These are phyloP conservation scores for Mallotus repandus DNA, from an alignment of 441 rosid genomes.

Conservation along the genomic window DNA sequence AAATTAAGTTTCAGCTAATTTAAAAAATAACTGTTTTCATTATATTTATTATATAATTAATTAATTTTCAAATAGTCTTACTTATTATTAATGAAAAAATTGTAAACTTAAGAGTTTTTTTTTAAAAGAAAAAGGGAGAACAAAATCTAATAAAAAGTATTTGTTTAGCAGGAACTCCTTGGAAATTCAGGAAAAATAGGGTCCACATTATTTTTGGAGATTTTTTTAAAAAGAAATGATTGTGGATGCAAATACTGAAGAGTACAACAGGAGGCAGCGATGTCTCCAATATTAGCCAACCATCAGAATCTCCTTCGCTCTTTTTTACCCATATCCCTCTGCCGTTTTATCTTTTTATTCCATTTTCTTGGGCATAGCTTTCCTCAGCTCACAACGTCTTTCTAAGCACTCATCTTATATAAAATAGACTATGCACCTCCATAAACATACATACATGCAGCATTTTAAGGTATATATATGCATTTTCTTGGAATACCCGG, in stretches of 20 bases:
- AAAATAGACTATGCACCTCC: not conserved
- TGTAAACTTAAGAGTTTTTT: too few relatives aligned
- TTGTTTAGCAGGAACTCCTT: not conserved
- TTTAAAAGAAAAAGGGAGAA: too few relatives aligned
- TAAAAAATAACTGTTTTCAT: too few relatives aligned
- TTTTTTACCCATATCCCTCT: not conserved
- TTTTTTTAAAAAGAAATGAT: not conserved
- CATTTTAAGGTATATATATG: conserved; percentile 1
- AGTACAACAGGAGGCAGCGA: conserved; percentile 25
- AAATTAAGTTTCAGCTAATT: too few relatives aligned
- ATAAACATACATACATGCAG: not conserved
- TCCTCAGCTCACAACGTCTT: not conserved
- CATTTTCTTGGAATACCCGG: not conserved
- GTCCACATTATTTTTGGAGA: not conserved
- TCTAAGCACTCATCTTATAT: not conserved
- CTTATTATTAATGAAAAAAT: too few relatives aligned
- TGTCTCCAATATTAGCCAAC: conserved; percentile 29
- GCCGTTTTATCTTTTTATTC: conserved; percentile 28
- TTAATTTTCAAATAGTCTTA: too few relatives aligned
- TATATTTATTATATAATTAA: too few relatives aligned
- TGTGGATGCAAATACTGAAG: not conserved
- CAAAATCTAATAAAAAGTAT: too few relatives aligned
- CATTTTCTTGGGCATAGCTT: conserved; percentile 1
- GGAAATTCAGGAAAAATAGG: not conserved
- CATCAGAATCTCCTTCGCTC: conserved; percentile 12